Conservation (phyloP, 805 yeast species). For the Myxozyma nipponensis region DNA sequence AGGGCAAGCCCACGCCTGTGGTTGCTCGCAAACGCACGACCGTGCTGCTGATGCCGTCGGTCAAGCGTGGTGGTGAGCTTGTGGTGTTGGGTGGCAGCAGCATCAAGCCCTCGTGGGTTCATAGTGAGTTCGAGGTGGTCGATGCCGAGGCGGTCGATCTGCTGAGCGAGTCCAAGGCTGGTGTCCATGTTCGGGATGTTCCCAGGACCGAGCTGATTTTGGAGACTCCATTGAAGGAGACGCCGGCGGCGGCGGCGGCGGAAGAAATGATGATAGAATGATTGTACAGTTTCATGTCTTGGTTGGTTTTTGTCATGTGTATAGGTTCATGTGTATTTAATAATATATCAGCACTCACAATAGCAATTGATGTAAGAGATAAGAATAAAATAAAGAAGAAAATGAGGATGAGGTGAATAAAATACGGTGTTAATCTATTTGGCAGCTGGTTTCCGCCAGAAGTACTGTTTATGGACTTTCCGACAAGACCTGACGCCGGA, state of each 20-base stretch:
- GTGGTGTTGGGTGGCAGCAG: conserved; percentile 79
- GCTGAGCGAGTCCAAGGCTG: conserved; percentile 8
- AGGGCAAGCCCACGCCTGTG: conserved; percentile 42
- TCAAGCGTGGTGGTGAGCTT: conserved; percentile 47
- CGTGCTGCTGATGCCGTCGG: conserved; percentile 52
- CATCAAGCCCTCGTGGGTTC: conserved; percentile 80
- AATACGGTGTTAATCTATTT: conserved; percentile 9
- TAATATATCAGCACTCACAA: not conserved
- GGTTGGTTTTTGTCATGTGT: not conserved
- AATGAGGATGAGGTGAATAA: no score
- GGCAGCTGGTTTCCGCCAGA: conserved; percentile 56
- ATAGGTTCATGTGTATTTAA: not conserved
- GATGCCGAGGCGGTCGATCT: conserved; percentile 38
- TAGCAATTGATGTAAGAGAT: not conserved
- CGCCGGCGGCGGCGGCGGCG: not conserved
- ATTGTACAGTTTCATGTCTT: not conserved
- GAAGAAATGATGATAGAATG: not conserved
- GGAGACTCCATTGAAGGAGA: not conserved
- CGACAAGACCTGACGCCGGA: conserved; percentile 80
- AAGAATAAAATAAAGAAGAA: not conserved
- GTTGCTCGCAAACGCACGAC: conserved; percentile 76
- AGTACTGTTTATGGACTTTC: conserved; percentile 86
- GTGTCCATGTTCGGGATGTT: conserved; percentile 9
- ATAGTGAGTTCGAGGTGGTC: conserved; percentile 64
- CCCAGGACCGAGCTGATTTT: not conserved